phyloP scores from a whole-genome alignment of 352 stramenopile genomes.

The Phytophthora ohioensis region DNA sequence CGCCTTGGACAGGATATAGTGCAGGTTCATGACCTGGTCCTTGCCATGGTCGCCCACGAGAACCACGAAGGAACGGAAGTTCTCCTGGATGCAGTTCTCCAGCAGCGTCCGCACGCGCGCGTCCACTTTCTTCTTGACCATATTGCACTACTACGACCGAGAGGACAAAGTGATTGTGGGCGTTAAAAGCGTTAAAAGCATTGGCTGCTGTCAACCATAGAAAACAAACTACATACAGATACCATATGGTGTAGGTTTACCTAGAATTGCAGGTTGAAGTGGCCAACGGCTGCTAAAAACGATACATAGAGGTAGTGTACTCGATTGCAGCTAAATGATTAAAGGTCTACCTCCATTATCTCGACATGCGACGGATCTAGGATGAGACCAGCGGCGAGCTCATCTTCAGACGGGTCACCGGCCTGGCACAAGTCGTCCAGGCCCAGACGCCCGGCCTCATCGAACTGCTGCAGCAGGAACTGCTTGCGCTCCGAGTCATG shows the following conservation, averaged over 20 bases:
- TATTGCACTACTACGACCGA: constrained; percentile 43
- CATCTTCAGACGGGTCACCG: constrained; percentile 49
- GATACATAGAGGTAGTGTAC: not conserved
- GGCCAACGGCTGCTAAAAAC: not conserved
- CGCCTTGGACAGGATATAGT: constrained; percentile 98
- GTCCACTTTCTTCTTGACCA: constrained; percentile 99
- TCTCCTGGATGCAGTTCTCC: constrained; percentile 96
- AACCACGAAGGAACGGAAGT: constrained; percentile 97
- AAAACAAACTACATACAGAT: constrained; percentile 13
- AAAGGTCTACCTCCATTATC: constrained; percentile 5
- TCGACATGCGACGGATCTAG: constrained; percentile 11
- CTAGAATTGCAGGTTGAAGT: constrained; percentile 16
- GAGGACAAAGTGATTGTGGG: constrained; percentile 15
- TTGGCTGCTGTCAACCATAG: constrained; percentile 29
- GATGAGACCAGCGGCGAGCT: constrained; percentile 31
- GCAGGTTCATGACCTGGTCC: constrained; percentile 99
- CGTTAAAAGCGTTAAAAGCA: constrained; percentile 23
- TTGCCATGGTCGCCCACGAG: constrained; percentile 99
- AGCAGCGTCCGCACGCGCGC: constrained; percentile 97
- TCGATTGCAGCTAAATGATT: not conserved
- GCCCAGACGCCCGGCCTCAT: constrained; percentile 52
- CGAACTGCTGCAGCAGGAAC: constrained; percentile 58
- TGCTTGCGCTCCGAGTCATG: constrained; percentile 59
- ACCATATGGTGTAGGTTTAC: constrained; percentile 15
- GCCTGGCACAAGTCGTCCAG: constrained; percentile 53